Percentiles rank a stretch among this genome's conserved stretches.
These are phyloP conservation scores for Porogramme epimiltina DNA, from an alignment of 1,284 basidiomycete species.

Conservation along the genomic window DNA sequence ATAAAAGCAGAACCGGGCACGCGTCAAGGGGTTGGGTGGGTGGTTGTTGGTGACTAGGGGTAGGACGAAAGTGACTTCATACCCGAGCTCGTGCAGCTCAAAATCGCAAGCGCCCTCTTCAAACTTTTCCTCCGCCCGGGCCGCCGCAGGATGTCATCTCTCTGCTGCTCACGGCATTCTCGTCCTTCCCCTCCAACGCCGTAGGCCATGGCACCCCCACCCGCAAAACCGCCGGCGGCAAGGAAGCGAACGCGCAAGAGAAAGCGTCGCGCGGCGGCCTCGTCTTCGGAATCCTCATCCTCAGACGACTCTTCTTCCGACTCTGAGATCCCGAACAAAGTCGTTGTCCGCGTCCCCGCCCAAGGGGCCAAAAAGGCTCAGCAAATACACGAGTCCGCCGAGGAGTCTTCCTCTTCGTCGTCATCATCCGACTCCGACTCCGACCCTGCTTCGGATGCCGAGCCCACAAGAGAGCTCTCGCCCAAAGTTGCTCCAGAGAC, in stretches of 20 bases:
- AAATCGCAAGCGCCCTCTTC: constrained; percentile 12
- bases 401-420: constrained; percentile 16
- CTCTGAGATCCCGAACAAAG: constrained; percentile 17
- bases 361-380: constrained; percentile 7
- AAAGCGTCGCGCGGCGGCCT: constrained; percentile 40
- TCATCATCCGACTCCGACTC: constrained; percentile 18
- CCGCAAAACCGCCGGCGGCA: constrained; percentile 17
- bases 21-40: too few species aligned
- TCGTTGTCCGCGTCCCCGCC: constrained; percentile 15
- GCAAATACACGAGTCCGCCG: constrained; percentile 9
- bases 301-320: constrained; percentile 31
- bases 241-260: constrained; percentile 42
- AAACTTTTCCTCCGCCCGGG: constrained; percentile 14
- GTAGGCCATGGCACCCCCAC: constrained; percentile 27
- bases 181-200: neutral
- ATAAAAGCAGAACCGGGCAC: too few species aligned
- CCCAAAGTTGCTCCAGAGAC: constrained; percentile 2
- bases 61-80: too few species aligned
- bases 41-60: too few species aligned
- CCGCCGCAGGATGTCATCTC: constrained; percentile 10
- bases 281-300: constrained; percentile 36
- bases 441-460: constrained; percentile 16
- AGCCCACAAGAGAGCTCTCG: constrained; percentile 6
- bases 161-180: constrained; percentile 3
- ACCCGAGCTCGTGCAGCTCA: too few species aligned